Evolutionary conservation across 768 basidiomycete genomes (phyloP), one percentile per base, ranked within the genome.

Genomic region (Boletus rubropictus): DNA sequence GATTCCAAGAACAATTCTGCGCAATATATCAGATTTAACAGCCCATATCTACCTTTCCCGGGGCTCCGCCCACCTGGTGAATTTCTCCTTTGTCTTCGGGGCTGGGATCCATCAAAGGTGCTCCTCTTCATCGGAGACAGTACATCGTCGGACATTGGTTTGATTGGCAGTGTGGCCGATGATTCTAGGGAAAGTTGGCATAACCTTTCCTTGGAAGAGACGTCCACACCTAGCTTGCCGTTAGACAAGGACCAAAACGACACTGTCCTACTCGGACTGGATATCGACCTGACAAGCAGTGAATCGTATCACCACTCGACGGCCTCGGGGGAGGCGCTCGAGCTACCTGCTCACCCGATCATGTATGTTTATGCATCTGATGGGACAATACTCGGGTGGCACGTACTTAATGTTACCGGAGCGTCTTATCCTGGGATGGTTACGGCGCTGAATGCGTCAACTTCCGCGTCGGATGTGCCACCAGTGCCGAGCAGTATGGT

Each of bases 321-420:
- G 10, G 57, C 69, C 14, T 72, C 72, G 0, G 74, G 74, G 4
- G 75, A 76, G 52, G 62, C 61, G 12, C 56, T 68, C 6, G 70
- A 71, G 11, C 50, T 74, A 3, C 75, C 77, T 10, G 68, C 77
- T 9, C 72, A 73, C 11, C 88, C 88, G 0, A 71, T 88, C 46
- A 66, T 89, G 64, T 89, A 81, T 60, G 82, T 79, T 3, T 89
- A 86, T 63, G 73, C 86, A 10, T 87, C 81, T 44, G 88, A 91
- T 57, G 88, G 88, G 17, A 86, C 86, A 0, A 45, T 91, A 20
- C 76, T 81, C 39, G 88, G 73, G 4, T 91, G 88, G 86, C 72
- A 81, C 60, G 58, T 85, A 18, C 76, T 86, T 31, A 79, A 84
- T 58, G 68, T 71, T 7, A 75, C 74, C 34, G 73, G 71, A 1